Percentiles rank a stretch among this genome's conserved stretches.
phyloP scores from a whole-genome alignment of 306 rosid genomes.

The Canavalia ensiformis region DNA sequence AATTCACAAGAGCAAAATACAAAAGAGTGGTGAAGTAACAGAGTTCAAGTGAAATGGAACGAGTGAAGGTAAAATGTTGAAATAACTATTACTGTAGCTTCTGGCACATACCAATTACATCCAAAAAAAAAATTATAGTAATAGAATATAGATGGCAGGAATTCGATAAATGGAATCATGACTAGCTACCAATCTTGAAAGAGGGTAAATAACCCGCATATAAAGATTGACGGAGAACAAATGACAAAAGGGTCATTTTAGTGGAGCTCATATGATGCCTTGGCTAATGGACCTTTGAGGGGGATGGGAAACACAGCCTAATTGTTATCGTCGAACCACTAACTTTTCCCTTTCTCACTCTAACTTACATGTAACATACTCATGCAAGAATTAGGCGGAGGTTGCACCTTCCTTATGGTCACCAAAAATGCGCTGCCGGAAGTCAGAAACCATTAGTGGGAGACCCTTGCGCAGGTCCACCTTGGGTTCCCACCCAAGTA shows the following conservation, averaged over 20 bases:
- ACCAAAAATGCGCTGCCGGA: slow-evolving; percentile 92
- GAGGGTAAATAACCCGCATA: slow-evolving; percentile 38
- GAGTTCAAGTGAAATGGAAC: background rate
- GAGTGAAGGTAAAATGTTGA: slow-evolving; percentile 45
- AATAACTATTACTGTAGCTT: slow-evolving; percentile 52
- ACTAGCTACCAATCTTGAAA: slow-evolving; percentile 36
- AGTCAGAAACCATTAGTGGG: slow-evolving; percentile 94
- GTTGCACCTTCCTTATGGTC: slow-evolving; percentile 81
- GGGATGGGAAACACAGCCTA: slow-evolving; percentile 26
- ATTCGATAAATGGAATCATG: slow-evolving; percentile 45
- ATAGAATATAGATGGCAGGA: slow-evolving; percentile 47
- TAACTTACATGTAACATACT: slow-evolving; percentile 39
- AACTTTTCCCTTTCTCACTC: slow-evolving; percentile 43
- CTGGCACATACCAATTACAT: slow-evolving; percentile 51
- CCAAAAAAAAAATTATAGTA: slow-evolving; percentile 28
- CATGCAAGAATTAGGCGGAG: slow-evolving; percentile 48
- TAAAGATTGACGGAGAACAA: slow-evolving; percentile 39
- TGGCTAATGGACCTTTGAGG: slow-evolving; percentile 41
- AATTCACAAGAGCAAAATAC: background rate
- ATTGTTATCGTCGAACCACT: slow-evolving; percentile 44
- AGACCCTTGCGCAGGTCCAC: slow-evolving; percentile 90
- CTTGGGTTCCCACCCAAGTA: slow-evolving; percentile 94
- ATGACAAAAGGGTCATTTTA: slow-evolving; percentile 27
- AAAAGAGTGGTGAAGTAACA: background rate
- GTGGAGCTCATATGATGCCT: slow-evolving; percentile 26